Base-by-base conservation (phyloP, 2,329 filamentous ascomycete species). In the Cladosporium sp. region DNA sequence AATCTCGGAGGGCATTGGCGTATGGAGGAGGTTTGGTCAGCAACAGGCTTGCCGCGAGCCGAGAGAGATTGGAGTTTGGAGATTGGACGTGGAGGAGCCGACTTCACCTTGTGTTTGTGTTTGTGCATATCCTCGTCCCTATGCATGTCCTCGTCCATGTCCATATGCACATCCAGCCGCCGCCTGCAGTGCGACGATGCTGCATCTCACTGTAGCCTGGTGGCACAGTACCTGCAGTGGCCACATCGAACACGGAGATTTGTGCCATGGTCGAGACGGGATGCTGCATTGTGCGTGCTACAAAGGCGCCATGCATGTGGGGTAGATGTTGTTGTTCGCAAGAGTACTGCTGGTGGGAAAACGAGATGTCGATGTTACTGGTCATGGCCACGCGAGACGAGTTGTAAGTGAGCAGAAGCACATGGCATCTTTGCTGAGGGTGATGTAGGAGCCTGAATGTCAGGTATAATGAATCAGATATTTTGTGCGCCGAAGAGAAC, bases 1-100 rank as follows among this genome's bases (percentile, higher is more conserved):
- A 63, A 56, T 63, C 61, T 56, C 61, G 61, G 61, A 59, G 37
- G 23, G 55, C 52, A 55, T 55, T 55, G 52, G 52, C 52, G 52
- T 55, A 16, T 55, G 52, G 52, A 55, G 55, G 55, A 18, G 18
- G 55, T 57, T 59, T 59, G 56, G 56, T 62, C 50, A 31, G 61
- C 50, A 63, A 37, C 40, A 46, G 60, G 23, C 28, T 10, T 35
- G 52, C 52, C 28, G 50, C 21, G 26, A 53, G 28, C 53, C 55
- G 55, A 40, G 23, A 28, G 56, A 65, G 57, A 65, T 65, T 61
- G 23, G 29, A 52, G 23, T 1, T 12, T 52, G 26, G 52, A 29
- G 29, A 33, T 33, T 33, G 52, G 52, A 26, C 21, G 53, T 28
- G 40, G 35, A 65, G 44, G 53, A 46, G 40, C 35, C 44, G 56